phyloP scores from a whole-genome alignment of 306 rosid species.

The Vigna angularis region DNA sequence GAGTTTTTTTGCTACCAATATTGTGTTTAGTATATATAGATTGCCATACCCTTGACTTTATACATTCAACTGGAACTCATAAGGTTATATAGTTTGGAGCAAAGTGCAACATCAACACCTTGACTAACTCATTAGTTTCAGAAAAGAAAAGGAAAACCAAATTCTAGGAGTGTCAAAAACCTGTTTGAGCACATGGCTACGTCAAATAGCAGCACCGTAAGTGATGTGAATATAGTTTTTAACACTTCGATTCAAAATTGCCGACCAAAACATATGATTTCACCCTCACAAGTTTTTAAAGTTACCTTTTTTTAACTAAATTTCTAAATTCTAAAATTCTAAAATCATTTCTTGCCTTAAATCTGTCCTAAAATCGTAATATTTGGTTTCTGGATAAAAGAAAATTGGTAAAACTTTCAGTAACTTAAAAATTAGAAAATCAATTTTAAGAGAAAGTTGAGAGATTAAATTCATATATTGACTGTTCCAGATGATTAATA shows the following conservation, averaged over 20 bases:
- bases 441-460: background rate
- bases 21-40: background rate
- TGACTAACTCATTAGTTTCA: background rate
- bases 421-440: background rate
- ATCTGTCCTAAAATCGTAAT: background rate
- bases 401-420: background rate
- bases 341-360: background rate
- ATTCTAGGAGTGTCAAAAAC: background rate
- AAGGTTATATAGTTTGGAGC: background rate
- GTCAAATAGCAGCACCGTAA: background rate
- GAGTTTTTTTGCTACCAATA: slow-evolving; percentile 6
- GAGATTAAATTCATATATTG: background rate
- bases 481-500: background rate
- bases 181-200: background rate
- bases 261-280: background rate
- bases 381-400: background rate
- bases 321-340: background rate
- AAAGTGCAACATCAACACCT: background rate
- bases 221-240: background rate
- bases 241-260: background rate
- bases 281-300: background rate
- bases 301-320: background rate
- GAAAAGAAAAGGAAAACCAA: background rate
- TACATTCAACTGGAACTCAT: background rate
- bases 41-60: background rate